Base-by-base conservation (phyloP, 345 rosid species). In the Erodium maritimum region DNA sequence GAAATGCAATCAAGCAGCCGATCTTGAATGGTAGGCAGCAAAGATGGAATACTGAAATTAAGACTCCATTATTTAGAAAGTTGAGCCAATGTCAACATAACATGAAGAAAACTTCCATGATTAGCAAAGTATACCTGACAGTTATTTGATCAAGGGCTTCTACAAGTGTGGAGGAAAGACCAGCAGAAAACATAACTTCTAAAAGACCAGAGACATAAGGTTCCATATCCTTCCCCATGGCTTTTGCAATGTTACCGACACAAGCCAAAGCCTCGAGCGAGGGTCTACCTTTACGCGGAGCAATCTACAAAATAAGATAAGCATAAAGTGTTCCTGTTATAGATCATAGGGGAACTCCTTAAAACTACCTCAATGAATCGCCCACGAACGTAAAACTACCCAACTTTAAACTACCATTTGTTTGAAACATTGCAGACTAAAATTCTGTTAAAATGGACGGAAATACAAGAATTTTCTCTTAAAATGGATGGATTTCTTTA, bases 231-330 rank as follows among this genome's bases (percentile, higher is more conserved):
- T 72, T 69, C 33, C 97, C 95, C 97, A 94, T 94, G 52, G 99
- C 97, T 77, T 82, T 90, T 54, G 99, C 95, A 23, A 94, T 83
- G 77, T 87, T 94, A 64, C 99, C 97, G 69, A 90, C 90, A 70
- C 97, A 90, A 61, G 96, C 90, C 77, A 90, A 76, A 71, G 99
- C 99, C 80, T 93, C 97, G 13, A 84, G 91, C 24, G 88, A 90
- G 54, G 99, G 95, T 70, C 85, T 83, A 69, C 94, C 99, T 71
- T 81, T 84, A 57, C 99, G 97, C 54, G 99, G 99, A 70, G 97
- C 95, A 82, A 90, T 90, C 99, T 94, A 70, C 59, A 73, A 7
- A 53, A 67, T 66, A 70, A 17, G 63, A 24, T 55, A 48, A 53
- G 14, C 23, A 55, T 19, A 5, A 37, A 14, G n/a, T 42, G 14